Base-by-base conservation (phyloP, 768 basidiomycete genomes). In the Naganishia kalamii region DNA sequence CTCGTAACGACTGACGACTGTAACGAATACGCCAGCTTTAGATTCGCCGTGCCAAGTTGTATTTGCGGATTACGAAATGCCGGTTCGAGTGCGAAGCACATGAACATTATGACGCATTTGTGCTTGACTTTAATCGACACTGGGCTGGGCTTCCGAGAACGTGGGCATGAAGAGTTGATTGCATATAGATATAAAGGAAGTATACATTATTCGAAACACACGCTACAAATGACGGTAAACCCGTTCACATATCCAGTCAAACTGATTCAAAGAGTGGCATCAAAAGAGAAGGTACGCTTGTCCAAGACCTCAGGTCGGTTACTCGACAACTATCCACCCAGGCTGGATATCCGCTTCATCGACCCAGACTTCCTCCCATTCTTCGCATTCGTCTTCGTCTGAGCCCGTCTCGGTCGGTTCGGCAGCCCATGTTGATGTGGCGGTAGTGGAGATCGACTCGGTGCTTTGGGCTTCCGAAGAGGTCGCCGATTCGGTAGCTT, bases 321-420 rank as follows among this genome's bases (percentile, higher is more conserved):
- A 65, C 41, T 65, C 64, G 17, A 65, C 52, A 29, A 65, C 49
- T 23, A 65, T 60, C 64, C 64, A 65, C 35, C 60, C 64, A 48
- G 40, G 40, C 35, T 65, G 64, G 41, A 65, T 65, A 35, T 65
- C 64, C 32, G 40, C 25, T 54, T 65, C 64, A 50, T 65, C 29
- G 29, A 65, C 64, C 64, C 64, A 65, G 40, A 65, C 54, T 25
- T 65, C 64, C 23, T 65, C 64, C 52, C 54, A 65, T 50, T 65
- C 64, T 23, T 65, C 64, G 41, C 49, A 44, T 59, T 40, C 64
- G 13, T 65, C 54, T 21, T 44, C 41, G 11, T 57, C 41, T 6
- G 21, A 2, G 35, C 50, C 49, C 17, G 49, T 50, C 54, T 65
- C 63, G 50, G 50, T 44, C 0, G 30, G 15, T 15, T 63, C 62